These are phyloP conservation scores for Penicillium robsamsonii DNA, from an alignment of 495 filamentous ascomycete species.

Conservation along the genomic window DNA sequence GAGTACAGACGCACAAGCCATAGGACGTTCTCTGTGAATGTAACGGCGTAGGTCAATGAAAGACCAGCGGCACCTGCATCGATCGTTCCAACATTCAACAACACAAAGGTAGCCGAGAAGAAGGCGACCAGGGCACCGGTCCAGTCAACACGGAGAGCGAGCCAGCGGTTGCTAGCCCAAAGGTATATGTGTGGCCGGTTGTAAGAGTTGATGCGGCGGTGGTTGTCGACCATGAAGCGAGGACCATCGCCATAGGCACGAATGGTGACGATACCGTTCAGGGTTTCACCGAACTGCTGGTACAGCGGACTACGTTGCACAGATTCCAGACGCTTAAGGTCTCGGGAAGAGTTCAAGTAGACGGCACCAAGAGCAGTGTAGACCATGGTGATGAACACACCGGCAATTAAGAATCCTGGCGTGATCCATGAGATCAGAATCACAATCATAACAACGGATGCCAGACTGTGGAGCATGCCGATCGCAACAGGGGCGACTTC, in stretches of 20 bases:
- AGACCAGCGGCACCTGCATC: conserved; percentile 94
- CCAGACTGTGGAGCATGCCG: conserved; percentile 64
- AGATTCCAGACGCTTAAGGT: conserved; percentile 93
- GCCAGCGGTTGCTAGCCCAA: conserved; percentile 98
- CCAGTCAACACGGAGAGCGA: conserved; percentile 87
- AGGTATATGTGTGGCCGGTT: conserved; percentile 92
- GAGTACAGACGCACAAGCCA: conserved; percentile 98
- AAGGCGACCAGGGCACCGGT: conserved; percentile 91
- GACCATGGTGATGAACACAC: conserved; percentile 75
- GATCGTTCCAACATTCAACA: conserved; percentile 76
- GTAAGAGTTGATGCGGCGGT: conserved; percentile 83
- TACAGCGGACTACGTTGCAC: conserved; percentile 93
- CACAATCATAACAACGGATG: conserved; percentile 82
- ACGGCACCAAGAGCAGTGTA: conserved; percentile 83
- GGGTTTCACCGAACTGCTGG: conserved; percentile 96
- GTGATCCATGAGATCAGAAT: conserved; percentile 90
- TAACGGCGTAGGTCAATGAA: conserved; percentile 96
- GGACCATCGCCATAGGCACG: conserved; percentile 93
- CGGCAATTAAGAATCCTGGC: conserved; percentile 86
- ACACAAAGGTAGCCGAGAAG: conserved; percentile 89
- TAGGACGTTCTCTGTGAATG: conserved; percentile 93
- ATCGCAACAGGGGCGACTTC: conserved; percentile 91
- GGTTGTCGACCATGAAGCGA: conserved; percentile 91
- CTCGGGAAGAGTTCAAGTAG: conserved; percentile 86
- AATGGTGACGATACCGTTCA: conserved; percentile 95